These are phyloP conservation scores for Gamsiella multidivaricata DNA, from an alignment of 192 early-diverging fungal species.

Conservation along the genomic window DNA sequence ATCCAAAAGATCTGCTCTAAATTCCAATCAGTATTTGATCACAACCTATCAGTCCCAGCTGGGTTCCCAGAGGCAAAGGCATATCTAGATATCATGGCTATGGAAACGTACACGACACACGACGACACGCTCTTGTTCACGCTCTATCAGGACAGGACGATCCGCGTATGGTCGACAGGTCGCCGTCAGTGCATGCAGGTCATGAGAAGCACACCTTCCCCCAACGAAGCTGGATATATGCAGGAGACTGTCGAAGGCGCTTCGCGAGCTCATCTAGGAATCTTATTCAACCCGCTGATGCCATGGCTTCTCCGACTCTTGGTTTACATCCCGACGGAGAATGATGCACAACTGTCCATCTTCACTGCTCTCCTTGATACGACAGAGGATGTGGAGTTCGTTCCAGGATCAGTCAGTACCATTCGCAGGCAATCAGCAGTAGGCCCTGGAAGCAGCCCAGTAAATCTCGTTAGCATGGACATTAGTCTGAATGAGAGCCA, in stretches of 20 bases:
- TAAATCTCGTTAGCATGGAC: slow-evolving; percentile 15
- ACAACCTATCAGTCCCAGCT: neutral
- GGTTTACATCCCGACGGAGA: slow-evolving; percentile 42
- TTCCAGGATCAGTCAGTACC: slow-evolving; percentile 14
- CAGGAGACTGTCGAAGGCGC: slow-evolving; percentile 41
- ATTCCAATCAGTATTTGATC: slow-evolving; percentile 14
- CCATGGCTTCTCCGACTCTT: slow-evolving; percentile 39
- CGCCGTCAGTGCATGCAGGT: slow-evolving; percentile 37
- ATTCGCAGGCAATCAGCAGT: slow-evolving; percentile 20
- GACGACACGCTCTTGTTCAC: slow-evolving; percentile 35
- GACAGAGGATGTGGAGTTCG: slow-evolving; percentile 29
- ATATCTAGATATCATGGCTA: slow-evolving; percentile 25
- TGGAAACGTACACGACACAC: slow-evolving; percentile 25
- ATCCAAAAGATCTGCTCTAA: slow-evolving; percentile 32
- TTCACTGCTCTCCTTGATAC: slow-evolving; percentile 27
- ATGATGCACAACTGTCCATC: slow-evolving; percentile 31
- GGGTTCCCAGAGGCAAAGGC: slow-evolving; percentile 21
- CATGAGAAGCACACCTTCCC: slow-evolving; percentile 7
- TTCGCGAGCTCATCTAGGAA: slow-evolving; percentile 19
- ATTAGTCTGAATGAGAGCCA: slow-evolving; percentile 21
- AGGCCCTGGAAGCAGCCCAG: slow-evolving; percentile 16
- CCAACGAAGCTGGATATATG: slow-evolving; percentile 30
- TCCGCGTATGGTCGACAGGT: slow-evolving; percentile 42
- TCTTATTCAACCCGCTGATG: slow-evolving; percentile 40
- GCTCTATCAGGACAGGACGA: slow-evolving; percentile 36